Percentiles rank a stretch among this genome's conserved stretches.
Conservation (phyloP, 768 basidiomycete species). For the Rhizopogon vinicolor region DNA sequence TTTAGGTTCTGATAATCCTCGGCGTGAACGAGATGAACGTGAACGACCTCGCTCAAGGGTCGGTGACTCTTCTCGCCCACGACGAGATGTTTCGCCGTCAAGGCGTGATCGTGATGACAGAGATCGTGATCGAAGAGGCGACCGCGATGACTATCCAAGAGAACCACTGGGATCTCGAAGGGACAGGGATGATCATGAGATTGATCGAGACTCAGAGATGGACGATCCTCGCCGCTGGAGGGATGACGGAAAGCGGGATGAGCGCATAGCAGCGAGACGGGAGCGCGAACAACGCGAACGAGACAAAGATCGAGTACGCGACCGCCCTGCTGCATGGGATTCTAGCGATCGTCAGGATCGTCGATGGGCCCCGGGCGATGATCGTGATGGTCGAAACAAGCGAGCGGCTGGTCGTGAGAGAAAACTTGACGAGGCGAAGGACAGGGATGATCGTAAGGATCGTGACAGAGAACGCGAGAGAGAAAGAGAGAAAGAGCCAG, state of each 20-base stretch:
- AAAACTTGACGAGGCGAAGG: conserved; percentile 40
- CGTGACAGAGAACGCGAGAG: conserved; percentile 48
- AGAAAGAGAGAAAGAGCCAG: conserved; percentile 78
- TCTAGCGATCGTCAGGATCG: conserved; percentile 41
- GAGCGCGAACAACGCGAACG: conserved; percentile 41
- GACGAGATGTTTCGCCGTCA: conserved; percentile 53
- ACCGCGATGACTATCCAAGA: conserved; percentile 23
- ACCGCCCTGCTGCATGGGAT: conserved; percentile 45
- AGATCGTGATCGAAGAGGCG: conserved; percentile 31
- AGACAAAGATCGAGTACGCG: conserved; percentile 35
- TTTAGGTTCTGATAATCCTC: conserved; percentile 48
- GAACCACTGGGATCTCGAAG: conserved; percentile 15
- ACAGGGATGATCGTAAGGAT: conserved; percentile 43
- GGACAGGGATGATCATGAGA: conserved; percentile 34
- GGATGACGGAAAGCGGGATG: conserved; percentile 79
- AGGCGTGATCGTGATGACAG: conserved; percentile 40
- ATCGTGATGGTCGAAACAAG: conserved; percentile 63
- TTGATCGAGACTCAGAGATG: conserved; percentile 45
- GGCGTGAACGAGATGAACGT: conserved; percentile 57
- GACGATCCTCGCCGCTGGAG: conserved; percentile 77
- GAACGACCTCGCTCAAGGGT: conserved; percentile 61
- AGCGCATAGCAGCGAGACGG: conserved; percentile 61
- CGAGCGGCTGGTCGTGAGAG: conserved; percentile 56
- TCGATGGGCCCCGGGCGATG: conserved; percentile 59
- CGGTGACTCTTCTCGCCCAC: conserved; percentile 58